Base-by-base conservation (phyloP, 352 stramenopile genomes). In the Phytophthora sp. region DNA sequence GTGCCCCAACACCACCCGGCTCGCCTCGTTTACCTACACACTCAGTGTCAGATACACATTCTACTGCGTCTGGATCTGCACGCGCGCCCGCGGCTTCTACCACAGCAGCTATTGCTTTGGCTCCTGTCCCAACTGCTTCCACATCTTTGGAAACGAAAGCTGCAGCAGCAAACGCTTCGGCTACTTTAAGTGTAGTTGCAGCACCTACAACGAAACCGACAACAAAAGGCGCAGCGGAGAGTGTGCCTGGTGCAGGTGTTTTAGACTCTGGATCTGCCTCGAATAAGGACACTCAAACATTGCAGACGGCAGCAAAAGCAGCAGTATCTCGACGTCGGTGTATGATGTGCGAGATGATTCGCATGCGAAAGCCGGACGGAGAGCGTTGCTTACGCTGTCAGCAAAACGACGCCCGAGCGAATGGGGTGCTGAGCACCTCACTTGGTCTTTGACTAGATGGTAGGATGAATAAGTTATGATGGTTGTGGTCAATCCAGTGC, bases 261-360 rank as follows among this genome's bases (percentile, higher is more conserved):
- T 32, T n/a, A 54, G 23, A 59, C 9, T 34, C 15, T 42, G 17
- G 13, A 26, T 35, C 27, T 30, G 34, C 41, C 1, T n/a, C 46
- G n/a, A 41, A 41, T 18, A 58, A 53, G 27, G 41, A 21, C n/a
- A 54, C 7, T n/a, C 12, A 37, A 38, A 17, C 23, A 26, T 17
- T 23, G 2, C 54, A 62, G 21, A 15, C 31, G 1, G 43, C 60
- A 15, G 28, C 18, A 27, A 66, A 62, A 50, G 26, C 28, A 52
- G 18, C 48, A 41, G 17, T 59, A n/a, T 44, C 45, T 53, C 12
- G 17, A 44, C 55, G 62, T 24, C 50, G 63, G 41, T 77, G 68
- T 23, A 77, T 77, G 61, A 77, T 80, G 58, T 80, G 72, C 35
- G 67, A 73, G 28, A 77, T 80, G 63, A 80, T 80, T 62, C 67